Percentiles rank a stretch among this genome's conserved stretches.
These are phyloP conservation scores for Candida insectorum DNA, from an alignment of 805 yeast species.

Conservation along the genomic window DNA sequence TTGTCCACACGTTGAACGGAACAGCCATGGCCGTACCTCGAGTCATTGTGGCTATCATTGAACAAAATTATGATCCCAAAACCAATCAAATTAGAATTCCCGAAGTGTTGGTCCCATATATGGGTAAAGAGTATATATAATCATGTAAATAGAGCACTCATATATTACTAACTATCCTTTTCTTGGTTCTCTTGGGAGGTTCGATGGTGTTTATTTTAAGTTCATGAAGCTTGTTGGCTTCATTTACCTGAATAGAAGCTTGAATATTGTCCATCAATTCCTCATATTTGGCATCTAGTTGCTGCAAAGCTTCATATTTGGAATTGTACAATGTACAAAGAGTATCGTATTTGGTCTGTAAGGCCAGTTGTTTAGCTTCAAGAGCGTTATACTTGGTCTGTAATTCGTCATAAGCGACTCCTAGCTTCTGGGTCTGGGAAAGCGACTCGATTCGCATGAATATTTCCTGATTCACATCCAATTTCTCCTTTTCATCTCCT, in stretches of 20 bases:
- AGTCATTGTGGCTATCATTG: slow-evolving; percentile 83
- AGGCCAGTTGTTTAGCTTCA: too few relatives aligned
- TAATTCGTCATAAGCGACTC: slow-evolving; percentile 1
- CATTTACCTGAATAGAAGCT: not conserved
- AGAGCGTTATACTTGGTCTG: slow-evolving; percentile 16
- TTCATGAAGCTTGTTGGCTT: slow-evolving; percentile 8
- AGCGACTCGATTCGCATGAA: too few relatives aligned
- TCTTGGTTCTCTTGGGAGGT: slow-evolving; percentile 7
- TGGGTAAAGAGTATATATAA: slow-evolving; percentile 51
- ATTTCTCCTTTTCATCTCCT: slow-evolving; percentile 3
- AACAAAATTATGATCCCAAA: slow-evolving; percentile 68
- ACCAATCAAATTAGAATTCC: slow-evolving; percentile 62
- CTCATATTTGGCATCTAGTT: slow-evolving; percentile 7
- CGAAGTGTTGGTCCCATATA: slow-evolving; percentile 58
- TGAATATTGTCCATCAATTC: slow-evolving; percentile 5
- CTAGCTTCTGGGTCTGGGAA: too few relatives aligned
- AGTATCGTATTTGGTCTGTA: slow-evolving; percentile 9
- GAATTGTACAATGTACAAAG: slow-evolving; percentile 6
- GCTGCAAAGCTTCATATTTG: slow-evolving; percentile 6
- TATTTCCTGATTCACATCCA: too few relatives aligned
- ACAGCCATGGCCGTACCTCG: slow-evolving; percentile 96
- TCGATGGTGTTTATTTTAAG: slow-evolving; percentile 7
- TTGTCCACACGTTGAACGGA: slow-evolving; percentile 85
- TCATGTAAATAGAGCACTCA: slow-evolving; percentile 6
- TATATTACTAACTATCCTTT: slow-evolving; percentile 24